A percentile compares a stretch with the other conserved stretches of the same genome.
Conservation (phyloP, 148 eudicot species). For the Drosera capensis region DNA sequence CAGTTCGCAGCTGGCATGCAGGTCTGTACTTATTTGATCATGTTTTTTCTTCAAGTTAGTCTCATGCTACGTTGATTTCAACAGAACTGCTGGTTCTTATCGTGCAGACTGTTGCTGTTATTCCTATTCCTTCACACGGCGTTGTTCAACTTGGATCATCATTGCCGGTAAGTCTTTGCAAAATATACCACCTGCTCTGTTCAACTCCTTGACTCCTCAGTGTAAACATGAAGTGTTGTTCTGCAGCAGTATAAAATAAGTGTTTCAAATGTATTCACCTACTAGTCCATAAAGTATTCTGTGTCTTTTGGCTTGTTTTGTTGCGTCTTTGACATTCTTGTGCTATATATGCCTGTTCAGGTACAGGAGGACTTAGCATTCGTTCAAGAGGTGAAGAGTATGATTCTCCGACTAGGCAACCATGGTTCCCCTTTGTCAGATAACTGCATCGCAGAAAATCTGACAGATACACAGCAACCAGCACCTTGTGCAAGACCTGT, state of each 20-base stretch:
- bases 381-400: slow-evolving; percentile 50
- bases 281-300: not conserved
- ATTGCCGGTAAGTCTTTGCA: slow-evolving; percentile 49
- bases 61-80: not conserved
- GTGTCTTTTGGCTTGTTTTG: not conserved
- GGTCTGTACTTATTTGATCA: slow-evolving; percentile 20
- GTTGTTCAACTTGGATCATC: slow-evolving; percentile 90
- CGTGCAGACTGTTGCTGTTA: slow-evolving; percentile 74
- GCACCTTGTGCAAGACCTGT: slow-evolving; percentile 11
- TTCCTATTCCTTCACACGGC: slow-evolving; percentile 82
- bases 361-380: slow-evolving; percentile 64
- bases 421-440: slow-evolving; percentile 43
- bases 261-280: not conserved
- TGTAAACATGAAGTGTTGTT: not conserved
- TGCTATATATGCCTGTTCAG: slow-evolving; percentile 26
- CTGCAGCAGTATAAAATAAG: too few relatives aligned
- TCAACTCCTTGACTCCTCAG: not conserved
- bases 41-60: not conserved
- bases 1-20: slow-evolving; percentile 81
- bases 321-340: not conserved
- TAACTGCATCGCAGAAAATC: slow-evolving; percentile 26
- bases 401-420: slow-evolving; percentile 59
- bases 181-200: not conserved
- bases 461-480: slow-evolving; percentile 23
- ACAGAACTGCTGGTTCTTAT: slow-evolving; percentile 1